phyloP scores from a whole-genome alignment of 257 asterid genomes.

The Penstemon eatonii region DNA sequence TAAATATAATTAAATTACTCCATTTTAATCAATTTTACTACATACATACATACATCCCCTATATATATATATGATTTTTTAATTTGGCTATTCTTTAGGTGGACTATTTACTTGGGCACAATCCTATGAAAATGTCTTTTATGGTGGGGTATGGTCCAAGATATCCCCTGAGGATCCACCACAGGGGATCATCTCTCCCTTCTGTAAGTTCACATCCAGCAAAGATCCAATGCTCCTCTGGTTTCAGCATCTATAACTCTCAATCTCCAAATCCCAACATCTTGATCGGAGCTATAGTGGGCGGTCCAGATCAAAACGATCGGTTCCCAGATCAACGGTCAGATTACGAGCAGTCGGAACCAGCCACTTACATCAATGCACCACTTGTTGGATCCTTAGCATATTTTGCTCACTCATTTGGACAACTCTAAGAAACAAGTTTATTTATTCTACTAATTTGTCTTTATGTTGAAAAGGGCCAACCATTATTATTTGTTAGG shows the following conservation, averaged over 20 bases:
- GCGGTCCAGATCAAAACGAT: slow-evolving; percentile 88
- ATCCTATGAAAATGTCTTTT: slow-evolving; percentile 82
- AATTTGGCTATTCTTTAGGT: slow-evolving; percentile 41
- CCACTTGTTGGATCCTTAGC: slow-evolving; percentile 87
- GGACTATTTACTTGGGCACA: slow-evolving; percentile 88
- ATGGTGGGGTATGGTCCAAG: slow-evolving; percentile 94
- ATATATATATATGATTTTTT: not conserved
- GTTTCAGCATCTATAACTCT: slow-evolving; percentile 62
- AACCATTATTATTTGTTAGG: slow-evolving; percentile 20
- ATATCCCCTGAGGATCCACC: slow-evolving; percentile 86
- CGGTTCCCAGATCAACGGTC: slow-evolving; percentile 81
- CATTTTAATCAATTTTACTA: not conserved
- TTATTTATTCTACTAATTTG: not conserved
- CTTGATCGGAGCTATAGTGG: slow-evolving; percentile 75
- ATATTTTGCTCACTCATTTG: slow-evolving; percentile 90
- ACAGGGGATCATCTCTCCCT: slow-evolving; percentile 94
- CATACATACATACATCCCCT: not conserved
- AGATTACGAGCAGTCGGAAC: slow-evolving; percentile 93
- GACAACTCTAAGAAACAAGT: slow-evolving; percentile 55
- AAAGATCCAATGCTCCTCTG: slow-evolving; percentile 72
- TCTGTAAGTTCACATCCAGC: slow-evolving; percentile 59
- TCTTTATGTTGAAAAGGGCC: slow-evolving; percentile 5
- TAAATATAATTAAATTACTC: not conserved
- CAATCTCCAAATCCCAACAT: slow-evolving; percentile 78
- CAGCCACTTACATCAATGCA: slow-evolving; percentile 94